Base-by-base conservation (phyloP, 75 land plant genomes). In the Pinus tabuliformis region DNA sequence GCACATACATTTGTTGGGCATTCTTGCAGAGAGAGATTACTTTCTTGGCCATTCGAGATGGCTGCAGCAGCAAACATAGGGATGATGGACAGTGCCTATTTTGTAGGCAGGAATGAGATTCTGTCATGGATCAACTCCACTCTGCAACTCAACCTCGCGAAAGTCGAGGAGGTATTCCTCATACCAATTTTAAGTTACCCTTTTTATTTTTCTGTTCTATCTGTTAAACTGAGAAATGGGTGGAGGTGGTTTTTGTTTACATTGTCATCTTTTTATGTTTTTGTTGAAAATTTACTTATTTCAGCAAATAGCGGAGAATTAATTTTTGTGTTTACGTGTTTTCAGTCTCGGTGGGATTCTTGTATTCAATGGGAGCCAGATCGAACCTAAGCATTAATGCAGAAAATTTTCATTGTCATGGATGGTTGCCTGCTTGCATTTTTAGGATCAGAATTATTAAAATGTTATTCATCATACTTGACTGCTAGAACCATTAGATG, bases 31-130 rank as follows among this genome's bases (percentile, higher is more conserved):
- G 4, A 42, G 22, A 68, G 1, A n/a, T 12, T 45, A n/a, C 39
- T 39, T 68, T 4, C 3, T 42, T 39, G 22, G 54, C 22, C 52
- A 68, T 73, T 73, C 72, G 24, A 66, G 78, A 54, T 54, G 56
- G 62, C 61, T 77, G 82, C 80, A 84, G 92, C 95, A 66, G 84
- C 94, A 28, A 95, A 84, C 70, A 95, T 95, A 70, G 98, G 98
- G 75, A 95, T 93, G 92, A 95, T 95, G 98, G 98, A 95, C 61
- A 68, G 86, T 9, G 98, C 98, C 12, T 95, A 95, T 78, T 95
- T 95, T 80, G 98, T 95, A 22, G 98, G 98, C 5, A 75, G 98
- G 77, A 85, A 86, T 45, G 98, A 95, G 88, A 93, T 95, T 74
- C 87, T 95, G 57, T 58, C 84, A 3, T 95, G 98, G 98, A 88